Evolutionary conservation across 371 early-diverging fungal genomes (phyloP).

Genomic region (Globomyces sp.): DNA sequence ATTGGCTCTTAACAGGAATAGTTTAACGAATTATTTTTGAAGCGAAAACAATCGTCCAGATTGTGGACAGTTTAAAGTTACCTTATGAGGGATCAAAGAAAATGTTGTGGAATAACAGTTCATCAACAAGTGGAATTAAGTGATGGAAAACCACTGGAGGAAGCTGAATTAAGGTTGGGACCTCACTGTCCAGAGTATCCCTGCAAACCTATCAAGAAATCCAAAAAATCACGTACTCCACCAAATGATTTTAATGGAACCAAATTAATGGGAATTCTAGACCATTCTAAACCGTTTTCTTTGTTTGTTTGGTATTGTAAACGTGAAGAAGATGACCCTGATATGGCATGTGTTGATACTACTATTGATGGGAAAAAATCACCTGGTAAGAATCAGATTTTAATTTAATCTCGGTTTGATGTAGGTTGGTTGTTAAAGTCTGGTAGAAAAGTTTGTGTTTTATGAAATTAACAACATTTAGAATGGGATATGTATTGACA

Average conservation of each 20-base stretch:
- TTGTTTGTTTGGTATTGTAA: background rate
- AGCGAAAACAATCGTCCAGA: too few species aligned
- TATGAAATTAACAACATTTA: background rate
- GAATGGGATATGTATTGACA: constrained; percentile 4
- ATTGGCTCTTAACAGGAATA: too few species aligned
- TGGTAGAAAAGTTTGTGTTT: background rate
- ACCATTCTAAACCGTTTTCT: background rate
- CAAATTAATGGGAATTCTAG: background rate
- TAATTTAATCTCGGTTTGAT: too few species aligned
- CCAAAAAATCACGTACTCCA: background rate
- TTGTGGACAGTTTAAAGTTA: too few species aligned
- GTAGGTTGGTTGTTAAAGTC: background rate
- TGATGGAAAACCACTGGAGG: background rate
- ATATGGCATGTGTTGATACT: background rate
- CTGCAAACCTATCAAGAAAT: background rate
- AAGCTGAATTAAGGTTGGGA: background rate
- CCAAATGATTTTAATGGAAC: constrained; percentile 12
- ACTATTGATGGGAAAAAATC: background rate
- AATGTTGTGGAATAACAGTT: background rate
- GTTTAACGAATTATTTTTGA: too few species aligned
- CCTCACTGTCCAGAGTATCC: constrained; percentile 6
- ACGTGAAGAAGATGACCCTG: constrained; percentile 1
- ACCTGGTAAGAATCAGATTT: background rate
- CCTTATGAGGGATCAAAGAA: background rate
- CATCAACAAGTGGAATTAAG: background rate